phyloP scores from a whole-genome alignment of 805 yeast genomes.

The Nakazawaea wyomingensis region DNA sequence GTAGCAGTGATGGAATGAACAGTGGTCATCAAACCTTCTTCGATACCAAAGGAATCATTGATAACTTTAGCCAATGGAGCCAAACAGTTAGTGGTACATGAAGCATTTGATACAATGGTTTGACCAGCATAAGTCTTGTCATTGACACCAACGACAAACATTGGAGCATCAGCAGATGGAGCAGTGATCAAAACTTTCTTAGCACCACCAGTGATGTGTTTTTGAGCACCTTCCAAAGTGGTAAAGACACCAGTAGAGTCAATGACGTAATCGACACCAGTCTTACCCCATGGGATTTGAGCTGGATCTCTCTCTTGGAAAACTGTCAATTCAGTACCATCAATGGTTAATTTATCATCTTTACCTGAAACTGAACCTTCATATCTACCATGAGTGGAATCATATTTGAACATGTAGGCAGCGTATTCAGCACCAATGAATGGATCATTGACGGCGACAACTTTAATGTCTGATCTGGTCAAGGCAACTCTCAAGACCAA shows the following conservation, averaged over 20 bases:
- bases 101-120: constrained; percentile 82
- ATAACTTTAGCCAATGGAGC: constrained; percentile 92
- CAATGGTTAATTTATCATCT: constrained; percentile 57
- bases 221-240: constrained; percentile 70
- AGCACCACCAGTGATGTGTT: constrained; percentile 88
- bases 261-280: constrained; percentile 79
- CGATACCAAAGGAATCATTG: constrained; percentile 80
- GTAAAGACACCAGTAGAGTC: constrained; percentile 97
- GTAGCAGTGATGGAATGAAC: constrained; percentile 95
- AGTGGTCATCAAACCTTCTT: constrained; percentile 93
- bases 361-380: constrained; percentile 62
- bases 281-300: constrained; percentile 80
- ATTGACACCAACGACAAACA: constrained; percentile 93
- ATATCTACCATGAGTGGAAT: constrained; percentile 87
- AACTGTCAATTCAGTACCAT: constrained; percentile 62
- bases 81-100: constrained; percentile 93
- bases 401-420: constrained; percentile 93
- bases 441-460: constrained; percentile 89
- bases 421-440: constrained; percentile 88
- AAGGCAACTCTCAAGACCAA: constrained; percentile 81
- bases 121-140: constrained; percentile 72
- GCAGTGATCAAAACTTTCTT: constrained; percentile 94
- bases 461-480: constrained; percentile 65
- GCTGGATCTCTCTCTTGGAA: constrained; percentile 84
- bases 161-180: constrained; percentile 91